These are phyloP conservation scores for Elymus sibiricus DNA, from an alignment of 176 grass and related monocot genomes.

Conservation along the genomic window DNA sequence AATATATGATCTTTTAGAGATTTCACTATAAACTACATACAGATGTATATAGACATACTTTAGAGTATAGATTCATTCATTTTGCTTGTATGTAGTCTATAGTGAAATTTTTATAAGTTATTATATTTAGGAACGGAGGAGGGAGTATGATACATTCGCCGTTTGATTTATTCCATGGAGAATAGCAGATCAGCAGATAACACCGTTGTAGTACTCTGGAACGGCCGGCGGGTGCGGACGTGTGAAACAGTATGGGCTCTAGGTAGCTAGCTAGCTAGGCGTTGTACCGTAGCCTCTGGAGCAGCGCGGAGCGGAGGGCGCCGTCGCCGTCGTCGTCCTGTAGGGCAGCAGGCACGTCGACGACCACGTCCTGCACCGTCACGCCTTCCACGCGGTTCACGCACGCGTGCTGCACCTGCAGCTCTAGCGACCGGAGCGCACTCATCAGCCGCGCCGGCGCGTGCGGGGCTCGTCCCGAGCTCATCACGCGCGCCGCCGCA, in stretches of 20 bases:
- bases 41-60: too few relatives aligned
- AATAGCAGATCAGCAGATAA: not conserved
- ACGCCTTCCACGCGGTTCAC: not conserved
- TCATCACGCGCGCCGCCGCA: not conserved
- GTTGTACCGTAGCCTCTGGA: not conserved
- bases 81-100: too few relatives aligned
- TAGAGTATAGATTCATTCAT: too few relatives aligned
- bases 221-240: not conserved
- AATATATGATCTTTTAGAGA: too few relatives aligned
- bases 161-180: not conserved
- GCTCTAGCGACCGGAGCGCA: not conserved
- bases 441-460: not conserved
- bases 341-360: not conserved
- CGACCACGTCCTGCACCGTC: not conserved
- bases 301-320: not conserved
- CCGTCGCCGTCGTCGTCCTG: not conserved
- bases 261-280: not conserved
- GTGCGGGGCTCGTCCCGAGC: not conserved
- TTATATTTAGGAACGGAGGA: too few relatives aligned
- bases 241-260: not conserved
- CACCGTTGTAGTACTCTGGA: not conserved
- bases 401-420: not conserved
- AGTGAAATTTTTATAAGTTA: too few relatives aligned
- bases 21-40: too few relatives aligned
- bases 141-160: too few relatives aligned